Conservation (phyloP, 2,329 filamentous ascomycete species). For the Plectosphaerella plurivora region DNA sequence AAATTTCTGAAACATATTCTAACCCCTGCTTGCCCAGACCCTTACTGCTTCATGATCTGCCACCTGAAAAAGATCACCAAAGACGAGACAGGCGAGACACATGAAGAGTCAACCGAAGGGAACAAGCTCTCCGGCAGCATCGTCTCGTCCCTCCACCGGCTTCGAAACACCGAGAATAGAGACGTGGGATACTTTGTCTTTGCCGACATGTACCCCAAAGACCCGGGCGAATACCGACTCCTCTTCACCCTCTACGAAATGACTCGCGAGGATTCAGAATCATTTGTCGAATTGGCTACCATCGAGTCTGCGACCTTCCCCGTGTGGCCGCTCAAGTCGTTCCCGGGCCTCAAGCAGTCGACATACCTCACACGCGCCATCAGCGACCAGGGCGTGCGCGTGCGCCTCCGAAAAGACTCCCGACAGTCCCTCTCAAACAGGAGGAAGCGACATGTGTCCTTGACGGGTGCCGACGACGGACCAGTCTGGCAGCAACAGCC, state of each 20-base stretch:
- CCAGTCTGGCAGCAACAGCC: neutral
- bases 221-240: slow-evolving; percentile 67
- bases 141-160: slow-evolving; percentile 74
- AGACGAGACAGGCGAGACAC: neutral
- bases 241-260: slow-evolving; percentile 72
- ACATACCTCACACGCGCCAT: slow-evolving; percentile 78
- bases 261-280: slow-evolving; percentile 15
- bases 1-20: slow-evolving; percentile 2
- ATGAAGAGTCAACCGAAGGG: slow-evolving; percentile 16
- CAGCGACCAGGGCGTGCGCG: slow-evolving; percentile 79
- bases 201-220: slow-evolving; percentile 75
- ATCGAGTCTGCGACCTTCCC: slow-evolving; percentile 64
- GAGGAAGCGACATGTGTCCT: slow-evolving; percentile 23
- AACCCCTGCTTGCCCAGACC: slow-evolving; percentile 27
- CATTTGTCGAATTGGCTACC: slow-evolving; percentile 19
- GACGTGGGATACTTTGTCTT: slow-evolving; percentile 91
- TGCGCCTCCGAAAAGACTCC: slow-evolving; percentile 80
- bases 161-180: slow-evolving; percentile 73
- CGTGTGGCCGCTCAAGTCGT: slow-evolving; percentile 62
- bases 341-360: slow-evolving; percentile 76
- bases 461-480: neutral
- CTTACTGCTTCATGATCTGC: slow-evolving; percentile 45
- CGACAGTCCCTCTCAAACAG: slow-evolving; percentile 42
- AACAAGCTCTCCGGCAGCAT: slow-evolving; percentile 65
- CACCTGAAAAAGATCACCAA: slow-evolving; percentile 33